Conservation (phyloP, 331 rosid genomes). For the Saraca asoca region DNA sequence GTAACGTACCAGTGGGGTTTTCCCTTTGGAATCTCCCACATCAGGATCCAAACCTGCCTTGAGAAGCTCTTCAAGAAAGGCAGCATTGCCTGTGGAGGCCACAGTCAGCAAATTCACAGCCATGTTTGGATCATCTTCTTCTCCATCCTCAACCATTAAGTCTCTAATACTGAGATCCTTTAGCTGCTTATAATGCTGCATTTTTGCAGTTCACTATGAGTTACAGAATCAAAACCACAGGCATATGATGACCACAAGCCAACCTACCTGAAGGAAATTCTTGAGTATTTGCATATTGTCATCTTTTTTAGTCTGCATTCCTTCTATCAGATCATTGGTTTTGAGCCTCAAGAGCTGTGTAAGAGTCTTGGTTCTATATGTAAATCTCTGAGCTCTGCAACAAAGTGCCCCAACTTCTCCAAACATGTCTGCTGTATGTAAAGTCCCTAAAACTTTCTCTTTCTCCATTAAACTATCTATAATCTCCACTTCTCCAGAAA, state of each 20-base stretch:
- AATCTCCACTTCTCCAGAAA: constrained; percentile 88
- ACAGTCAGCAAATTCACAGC: constrained; percentile 56
- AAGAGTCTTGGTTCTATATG: constrained; percentile 79
- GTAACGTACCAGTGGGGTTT: constrained; percentile 69
- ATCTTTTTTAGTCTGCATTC: constrained; percentile 58
- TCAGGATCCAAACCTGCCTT: constrained; percentile 78
- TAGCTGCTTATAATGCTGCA: constrained; percentile 72
- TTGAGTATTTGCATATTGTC: constrained; percentile 61
- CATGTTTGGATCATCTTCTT: constrained; percentile 60
- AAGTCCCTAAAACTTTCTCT: constrained; percentile 60
- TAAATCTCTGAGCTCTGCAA: constrained; percentile 62
- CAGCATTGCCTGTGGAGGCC: constrained; percentile 67
- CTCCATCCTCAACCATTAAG: constrained; percentile 48
- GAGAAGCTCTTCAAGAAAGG: constrained; percentile 79
- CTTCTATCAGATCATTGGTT: constrained; percentile 59
- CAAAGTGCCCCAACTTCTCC: constrained; percentile 85
- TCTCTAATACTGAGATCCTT: constrained; percentile 55
- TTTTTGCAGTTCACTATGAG: constrained; percentile 5
- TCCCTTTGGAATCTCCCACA: constrained; percentile 69
- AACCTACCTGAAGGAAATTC: constrained; percentile 74
- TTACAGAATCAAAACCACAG: constrained; percentile 18
- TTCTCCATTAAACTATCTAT: constrained; percentile 58
- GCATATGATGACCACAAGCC: not conserved
- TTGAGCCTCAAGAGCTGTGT: constrained; percentile 82
- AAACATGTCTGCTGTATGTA: constrained; percentile 65